Base-by-base conservation (phyloP, 1,284 basidiomycete species). In the Mycena sp. region DNA sequence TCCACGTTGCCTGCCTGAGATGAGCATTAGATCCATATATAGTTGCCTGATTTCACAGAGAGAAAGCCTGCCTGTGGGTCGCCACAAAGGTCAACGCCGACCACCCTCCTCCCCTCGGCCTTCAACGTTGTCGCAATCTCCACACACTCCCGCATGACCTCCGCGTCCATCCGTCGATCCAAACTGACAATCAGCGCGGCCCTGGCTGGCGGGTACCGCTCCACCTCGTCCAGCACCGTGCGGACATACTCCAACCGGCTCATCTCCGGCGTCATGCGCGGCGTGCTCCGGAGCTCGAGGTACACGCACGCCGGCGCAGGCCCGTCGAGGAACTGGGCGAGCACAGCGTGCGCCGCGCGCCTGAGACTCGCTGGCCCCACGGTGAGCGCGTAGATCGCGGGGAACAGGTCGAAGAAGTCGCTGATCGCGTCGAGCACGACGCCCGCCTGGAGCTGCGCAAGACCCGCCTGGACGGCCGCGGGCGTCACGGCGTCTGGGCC, bases 11-110 rank as follows among this genome's bases (percentile, higher is more conserved):
- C 87, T 17, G 83, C 83, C 78, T 83, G 38, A 17, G 28, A n/a
- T 25, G n/a, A 23, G 55, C 41, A 29, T n/a, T 12, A 21, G n/a
- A 48, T 25, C 25, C 4, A 26, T 6, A 46, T n/a, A n/a, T n/a
- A n/a, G n/a, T n/a, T n/a, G n/a, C n/a, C n/a, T n/a, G n/a, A n/a
- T n/a, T n/a, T n/a, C n/a, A n/a, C n/a, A 2, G 17, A 25, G 23
- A 3, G 28, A 12, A 26, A 10, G 72, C 77, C 40, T 53, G 84
- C 83, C 61, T 73, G 72, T 0, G 92, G 92, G 75, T 93, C 85
- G 0, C 93, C 93, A 68, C 92, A 94, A 0, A 95, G 76, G 76
- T 95, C 93, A 3, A 95, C 74, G 6, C 92, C 93, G 9, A 94
- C 90, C 3, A 95, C 80, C 4, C 88, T 79, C 46, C 86, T 73